Conservation (phyloP, 1,139 yeast genomes). For the Debaryomycetaceae sp. region DNA sequence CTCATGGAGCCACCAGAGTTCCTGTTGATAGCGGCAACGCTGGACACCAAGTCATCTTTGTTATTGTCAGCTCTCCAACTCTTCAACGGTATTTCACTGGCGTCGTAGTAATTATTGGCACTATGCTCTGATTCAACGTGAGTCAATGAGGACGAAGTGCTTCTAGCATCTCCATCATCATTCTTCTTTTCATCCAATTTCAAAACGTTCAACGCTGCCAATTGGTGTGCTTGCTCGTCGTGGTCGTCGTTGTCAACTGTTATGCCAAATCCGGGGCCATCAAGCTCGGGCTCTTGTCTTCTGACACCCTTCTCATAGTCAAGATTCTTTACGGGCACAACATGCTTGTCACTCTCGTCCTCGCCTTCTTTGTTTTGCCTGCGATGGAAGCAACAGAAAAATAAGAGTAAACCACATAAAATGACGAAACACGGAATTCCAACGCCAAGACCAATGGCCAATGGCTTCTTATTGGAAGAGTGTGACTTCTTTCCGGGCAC, state of each 20-base stretch:
- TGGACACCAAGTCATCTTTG: conserved; percentile 9
- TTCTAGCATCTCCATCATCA: conserved; percentile 20
- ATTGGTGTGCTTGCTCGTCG: conserved; percentile 30
- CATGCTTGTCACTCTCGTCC: conserved; percentile 22
- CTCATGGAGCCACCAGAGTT: conserved; percentile 68
- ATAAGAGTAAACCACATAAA: conserved; percentile 44
- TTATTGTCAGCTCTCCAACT: conserved; percentile 69
- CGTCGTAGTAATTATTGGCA: conserved; percentile 28
- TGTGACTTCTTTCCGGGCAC: conserved; percentile 15
- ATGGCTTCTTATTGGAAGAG: conserved; percentile 31
- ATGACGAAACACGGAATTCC: conserved; percentile 65
- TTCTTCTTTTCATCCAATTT: conserved; percentile 42
- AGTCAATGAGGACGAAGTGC: conserved; percentile 32
- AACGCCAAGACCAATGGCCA: conserved; percentile 89
- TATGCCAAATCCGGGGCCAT: conserved; percentile 33
- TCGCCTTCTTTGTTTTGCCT: conserved; percentile 29
- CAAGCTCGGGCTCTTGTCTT: conserved; percentile 35
- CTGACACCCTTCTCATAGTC: conserved; percentile 3
- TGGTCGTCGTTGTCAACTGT: conserved; percentile 28
- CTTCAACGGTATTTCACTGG: conserved; percentile 42
- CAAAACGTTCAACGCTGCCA: conserved; percentile 49
- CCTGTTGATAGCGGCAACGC: conserved; percentile 22
- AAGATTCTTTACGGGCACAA: conserved; percentile 27
- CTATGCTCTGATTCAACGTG: conserved; percentile 31
- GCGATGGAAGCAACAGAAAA: conserved; percentile 56